Evolutionary conservation across 257 asterid species (phyloP).

Genomic region (Solanum virginianum): DNA sequence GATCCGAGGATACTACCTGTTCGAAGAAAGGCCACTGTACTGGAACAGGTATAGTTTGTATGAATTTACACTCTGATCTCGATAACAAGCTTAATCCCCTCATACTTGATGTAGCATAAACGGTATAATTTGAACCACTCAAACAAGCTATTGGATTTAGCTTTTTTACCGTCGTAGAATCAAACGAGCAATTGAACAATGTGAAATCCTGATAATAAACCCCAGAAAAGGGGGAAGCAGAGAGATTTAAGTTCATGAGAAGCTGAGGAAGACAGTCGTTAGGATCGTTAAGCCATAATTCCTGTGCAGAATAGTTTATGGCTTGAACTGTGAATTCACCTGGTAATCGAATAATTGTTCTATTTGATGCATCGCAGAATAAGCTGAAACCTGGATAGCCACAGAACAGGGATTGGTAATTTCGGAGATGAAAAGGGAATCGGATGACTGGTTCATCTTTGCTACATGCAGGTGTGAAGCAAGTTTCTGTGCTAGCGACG

Average conservation of each 20-base stretch:
- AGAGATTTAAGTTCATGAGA: conserved; percentile 32
- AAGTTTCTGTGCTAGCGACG: conserved; percentile 10
- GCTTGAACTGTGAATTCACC: conserved; percentile 17
- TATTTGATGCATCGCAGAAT: conserved; percentile 19
- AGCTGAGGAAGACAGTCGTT: conserved; percentile 36
- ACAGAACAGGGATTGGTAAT: conserved; percentile 21
- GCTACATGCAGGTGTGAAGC: conserved; percentile 21
- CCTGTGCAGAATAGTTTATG: conserved; percentile 31
- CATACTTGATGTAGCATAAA: conserved; percentile 31
- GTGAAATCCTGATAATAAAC: conserved; percentile 18
- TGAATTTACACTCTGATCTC: conserved; percentile 14
- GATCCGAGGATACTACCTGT: conserved; percentile 31
- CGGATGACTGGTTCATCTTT: conserved; percentile 24
- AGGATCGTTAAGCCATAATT: conserved; percentile 47
- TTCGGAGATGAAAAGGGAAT: conserved; percentile 40
- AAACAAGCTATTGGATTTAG: conserved; percentile 35
- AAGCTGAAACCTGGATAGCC: conserved; percentile 51
- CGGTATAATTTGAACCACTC: conserved; percentile 24
- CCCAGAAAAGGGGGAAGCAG: conserved; percentile 38
- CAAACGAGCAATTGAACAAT: conserved; percentile 35
- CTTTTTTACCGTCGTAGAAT: not conserved
- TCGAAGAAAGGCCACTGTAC: conserved; percentile 26
- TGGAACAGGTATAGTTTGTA: conserved; percentile 36
- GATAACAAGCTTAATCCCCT: conserved; percentile 5
- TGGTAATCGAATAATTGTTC: conserved; percentile 26